Evolutionary conservation across 1,284 basidiomycete species (phyloP).

Genomic region (Cryptococcus maquisensis): DNA sequence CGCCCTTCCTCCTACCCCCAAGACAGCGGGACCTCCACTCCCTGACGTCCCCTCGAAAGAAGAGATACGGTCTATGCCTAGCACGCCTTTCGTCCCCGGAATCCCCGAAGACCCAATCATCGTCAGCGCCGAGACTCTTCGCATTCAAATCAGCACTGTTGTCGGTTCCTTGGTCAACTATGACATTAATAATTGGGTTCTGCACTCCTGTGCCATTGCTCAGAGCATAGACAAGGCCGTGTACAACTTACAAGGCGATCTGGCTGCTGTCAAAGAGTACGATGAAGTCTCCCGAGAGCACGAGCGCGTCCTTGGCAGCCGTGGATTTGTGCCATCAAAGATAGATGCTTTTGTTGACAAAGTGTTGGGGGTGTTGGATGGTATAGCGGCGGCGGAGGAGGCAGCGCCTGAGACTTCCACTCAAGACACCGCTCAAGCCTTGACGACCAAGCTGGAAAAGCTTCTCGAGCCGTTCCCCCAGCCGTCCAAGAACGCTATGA

Average conservation of each 20-base stretch:
- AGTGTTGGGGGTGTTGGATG: conserved; percentile 44
- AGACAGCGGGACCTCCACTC: neutral
- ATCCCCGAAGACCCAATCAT: conserved; percentile 31
- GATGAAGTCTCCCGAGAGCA: conserved; percentile 30
- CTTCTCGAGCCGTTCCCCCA: conserved; percentile 25
- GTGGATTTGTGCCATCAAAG: conserved; percentile 28
- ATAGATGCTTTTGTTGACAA: conserved; percentile 41
- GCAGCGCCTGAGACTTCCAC: conserved; percentile 13
- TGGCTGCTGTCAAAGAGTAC: conserved; percentile 41
- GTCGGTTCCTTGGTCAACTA: conserved; percentile 34
- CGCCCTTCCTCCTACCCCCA: neutral
- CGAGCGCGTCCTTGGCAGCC: conserved; percentile 21
- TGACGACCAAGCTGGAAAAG: conserved; percentile 21
- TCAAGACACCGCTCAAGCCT: conserved; percentile 11
- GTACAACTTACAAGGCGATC: conserved; percentile 34
- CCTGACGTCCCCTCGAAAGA: conserved; percentile 1
- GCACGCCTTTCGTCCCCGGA: conserved; percentile 15
- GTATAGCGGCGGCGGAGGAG: conserved; percentile 42
- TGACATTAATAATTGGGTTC: conserved; percentile 41
- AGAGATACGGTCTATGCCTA: too few relatives aligned
- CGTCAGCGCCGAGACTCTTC: conserved; percentile 31
- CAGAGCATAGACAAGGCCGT: conserved; percentile 39
- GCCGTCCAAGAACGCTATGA: conserved; percentile 39
- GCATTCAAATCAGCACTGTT: conserved; percentile 31
- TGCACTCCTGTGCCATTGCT: conserved; percentile 44